Evolutionary conservation across 352 stramenopile species (phyloP).

Genomic region (Globisporangium solare): DNA sequence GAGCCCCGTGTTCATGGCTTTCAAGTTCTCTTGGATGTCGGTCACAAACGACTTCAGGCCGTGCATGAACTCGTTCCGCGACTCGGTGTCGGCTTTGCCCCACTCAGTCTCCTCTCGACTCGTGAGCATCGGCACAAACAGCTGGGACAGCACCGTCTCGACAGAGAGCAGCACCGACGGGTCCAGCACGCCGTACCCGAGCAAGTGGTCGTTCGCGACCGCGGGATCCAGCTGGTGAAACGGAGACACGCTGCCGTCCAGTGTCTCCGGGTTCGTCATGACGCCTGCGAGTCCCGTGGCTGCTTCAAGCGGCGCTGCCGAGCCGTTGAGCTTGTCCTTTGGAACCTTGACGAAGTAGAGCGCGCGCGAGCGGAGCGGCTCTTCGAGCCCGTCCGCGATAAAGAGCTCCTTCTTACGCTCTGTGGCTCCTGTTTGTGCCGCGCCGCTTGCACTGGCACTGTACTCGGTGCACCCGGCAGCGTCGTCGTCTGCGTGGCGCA

Average conservation of each 20-base stretch:
- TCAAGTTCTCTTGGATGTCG: conserved; percentile 87
- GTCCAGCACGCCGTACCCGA: conserved; percentile 70
- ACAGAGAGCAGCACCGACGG: conserved; percentile 64
- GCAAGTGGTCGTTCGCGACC: conserved; percentile 62
- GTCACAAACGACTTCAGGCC: conserved; percentile 74
- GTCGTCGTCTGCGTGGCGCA: conserved; percentile 19
- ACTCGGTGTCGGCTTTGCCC: conserved; percentile 59
- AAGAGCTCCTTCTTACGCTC: conserved; percentile 61
- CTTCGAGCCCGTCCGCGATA: conserved; percentile 71
- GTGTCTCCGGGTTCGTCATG: conserved; percentile 14
- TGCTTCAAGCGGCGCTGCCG: neutral
- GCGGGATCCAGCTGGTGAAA: conserved; percentile 37
- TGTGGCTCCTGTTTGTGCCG: conserved; percentile 8
- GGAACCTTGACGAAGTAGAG: conserved; percentile 77
- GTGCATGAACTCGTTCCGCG: conserved; percentile 81
- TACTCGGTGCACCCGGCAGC: neutral
- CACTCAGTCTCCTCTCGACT: conserved; percentile 43
- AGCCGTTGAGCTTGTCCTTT: conserved; percentile 13
- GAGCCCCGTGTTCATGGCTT: conserved; percentile 84
- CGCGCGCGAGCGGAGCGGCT: conserved; percentile 54
- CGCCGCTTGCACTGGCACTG: conserved; percentile 1
- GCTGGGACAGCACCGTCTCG: conserved; percentile 64
- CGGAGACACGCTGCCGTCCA: conserved; percentile 3
- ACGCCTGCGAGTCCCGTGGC: conserved; percentile 2
- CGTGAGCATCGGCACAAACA: conserved; percentile 61